These are phyloP conservation scores for Cichorium intybus DNA, from an alignment of 140 eudicot species.

Conservation along the genomic window DNA sequence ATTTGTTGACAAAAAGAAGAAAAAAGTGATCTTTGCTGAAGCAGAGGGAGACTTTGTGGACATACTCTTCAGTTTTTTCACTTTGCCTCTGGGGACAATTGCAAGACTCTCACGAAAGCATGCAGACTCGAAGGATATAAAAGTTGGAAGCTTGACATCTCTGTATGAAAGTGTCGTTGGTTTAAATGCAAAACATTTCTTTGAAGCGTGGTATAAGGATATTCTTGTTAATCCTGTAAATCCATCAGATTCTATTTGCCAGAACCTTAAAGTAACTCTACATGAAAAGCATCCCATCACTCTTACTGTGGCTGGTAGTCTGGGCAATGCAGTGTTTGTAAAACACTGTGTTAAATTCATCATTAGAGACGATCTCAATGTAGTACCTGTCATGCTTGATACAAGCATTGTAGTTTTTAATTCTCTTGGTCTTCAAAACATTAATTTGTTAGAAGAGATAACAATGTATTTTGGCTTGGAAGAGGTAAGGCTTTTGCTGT, in stretches of 20 bases:
- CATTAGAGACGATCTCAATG: constrained; percentile 22
- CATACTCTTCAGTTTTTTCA: too few relatives aligned
- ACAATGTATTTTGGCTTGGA: constrained; percentile 5
- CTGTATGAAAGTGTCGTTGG: constrained; percentile 19
- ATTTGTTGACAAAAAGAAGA: constrained; percentile 35
- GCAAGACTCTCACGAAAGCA: constrained; percentile 23
- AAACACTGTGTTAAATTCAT: constrained; percentile 1
- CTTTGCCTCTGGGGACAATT: too few relatives aligned
- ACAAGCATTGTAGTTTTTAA: constrained; percentile 2
- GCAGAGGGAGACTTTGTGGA: constrained; percentile 37
- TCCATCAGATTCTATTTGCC: constrained; percentile 10
- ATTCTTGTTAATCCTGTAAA: constrained; percentile 14
- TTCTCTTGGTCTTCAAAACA: constrained; percentile 11
- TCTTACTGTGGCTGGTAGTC: not conserved
- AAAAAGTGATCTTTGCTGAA: constrained; percentile 45
- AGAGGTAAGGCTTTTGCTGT: constrained; percentile 1
- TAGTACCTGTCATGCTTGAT: constrained; percentile 5
- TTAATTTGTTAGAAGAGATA: constrained; percentile 17
- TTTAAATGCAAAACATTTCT: constrained; percentile 26
- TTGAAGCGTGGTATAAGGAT: constrained; percentile 10
- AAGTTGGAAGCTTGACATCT: constrained; percentile 25
- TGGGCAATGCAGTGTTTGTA: not conserved
- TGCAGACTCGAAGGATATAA: not conserved
- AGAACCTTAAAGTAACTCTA: constrained; percentile 15
- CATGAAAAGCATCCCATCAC: not conserved